Percentiles rank a stretch among this genome's conserved stretches.
These are phyloP conservation scores for Clavispora asparagi DNA, from an alignment of 805 yeast species.

Conservation along the genomic window DNA sequence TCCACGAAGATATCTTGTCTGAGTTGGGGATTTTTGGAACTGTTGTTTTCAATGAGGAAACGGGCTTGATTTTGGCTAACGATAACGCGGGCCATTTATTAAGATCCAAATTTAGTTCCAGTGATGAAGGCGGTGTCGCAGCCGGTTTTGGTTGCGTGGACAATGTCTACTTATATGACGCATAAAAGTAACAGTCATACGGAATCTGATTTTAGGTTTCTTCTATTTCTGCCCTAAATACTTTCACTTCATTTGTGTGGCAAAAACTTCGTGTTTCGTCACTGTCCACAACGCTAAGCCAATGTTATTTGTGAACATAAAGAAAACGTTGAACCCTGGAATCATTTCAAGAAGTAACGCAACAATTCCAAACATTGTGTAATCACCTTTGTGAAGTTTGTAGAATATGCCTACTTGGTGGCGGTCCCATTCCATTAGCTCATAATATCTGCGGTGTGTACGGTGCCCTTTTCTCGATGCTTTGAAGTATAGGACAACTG, in stretches of 20 bases:
- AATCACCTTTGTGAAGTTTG: slow-evolving; percentile 33
- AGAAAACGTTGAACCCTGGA: slow-evolving; percentile 50
- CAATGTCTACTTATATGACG: slow-evolving; percentile 53
- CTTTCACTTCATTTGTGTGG: not conserved
- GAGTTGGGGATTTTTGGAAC: slow-evolving; percentile 93
- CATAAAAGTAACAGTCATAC: not conserved
- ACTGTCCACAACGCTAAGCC: slow-evolving; percentile 68
- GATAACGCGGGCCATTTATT: slow-evolving; percentile 78
- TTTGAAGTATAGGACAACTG: slow-evolving; percentile 42
- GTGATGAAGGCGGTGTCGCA: slow-evolving; percentile 98
- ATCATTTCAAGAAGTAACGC: slow-evolving; percentile 48
- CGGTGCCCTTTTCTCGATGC: slow-evolving; percentile 52
- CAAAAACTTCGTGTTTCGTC: slow-evolving; percentile 13
- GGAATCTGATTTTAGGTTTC: not conserved
- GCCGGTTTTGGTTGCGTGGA: slow-evolving; percentile 99
- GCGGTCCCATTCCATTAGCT: slow-evolving; percentile 45
- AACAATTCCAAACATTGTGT: slow-evolving; percentile 46
- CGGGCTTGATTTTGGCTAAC: slow-evolving; percentile 55
- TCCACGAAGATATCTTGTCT: slow-evolving; percentile 72
- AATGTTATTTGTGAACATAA: slow-evolving; percentile 52
- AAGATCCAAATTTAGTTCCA: slow-evolving; percentile 70
- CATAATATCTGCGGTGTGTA: slow-evolving; percentile 53
- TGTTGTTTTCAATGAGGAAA: slow-evolving; percentile 61
- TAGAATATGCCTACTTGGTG: slow-evolving; percentile 38
- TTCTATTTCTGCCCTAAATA: not conserved